Percentiles rank a stretch among this genome's conserved stretches.
phyloP scores from a whole-genome alignment of 306 rosid species.

The Herpetospermum pedunculosum region DNA sequence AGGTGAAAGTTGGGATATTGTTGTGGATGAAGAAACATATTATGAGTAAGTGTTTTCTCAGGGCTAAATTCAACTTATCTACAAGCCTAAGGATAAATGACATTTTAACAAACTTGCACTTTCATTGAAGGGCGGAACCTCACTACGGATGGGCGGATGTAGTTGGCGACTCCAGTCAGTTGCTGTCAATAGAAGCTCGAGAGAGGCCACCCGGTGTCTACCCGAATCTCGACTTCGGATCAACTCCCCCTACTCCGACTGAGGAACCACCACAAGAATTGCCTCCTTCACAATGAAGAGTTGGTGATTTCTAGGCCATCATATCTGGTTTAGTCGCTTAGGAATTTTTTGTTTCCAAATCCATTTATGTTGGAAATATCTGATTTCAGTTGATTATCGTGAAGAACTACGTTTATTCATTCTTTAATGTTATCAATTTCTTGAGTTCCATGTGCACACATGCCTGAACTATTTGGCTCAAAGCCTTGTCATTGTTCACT shows the following conservation, averaged over 20 bases:
- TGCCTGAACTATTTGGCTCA: not conserved
- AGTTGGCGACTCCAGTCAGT: slow-evolving; percentile 78
- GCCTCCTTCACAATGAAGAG: slow-evolving; percentile 39
- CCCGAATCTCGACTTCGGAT: slow-evolving; percentile 58
- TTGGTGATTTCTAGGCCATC: not conserved
- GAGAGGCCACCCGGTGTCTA: slow-evolving; percentile 81
- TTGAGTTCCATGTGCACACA: slow-evolving; percentile 3
- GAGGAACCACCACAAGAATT: slow-evolving; percentile 35
- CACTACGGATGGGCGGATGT: slow-evolving; percentile 98
- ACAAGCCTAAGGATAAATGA: not conserved
- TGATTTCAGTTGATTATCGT: not conserved
- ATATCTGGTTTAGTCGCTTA: not conserved
- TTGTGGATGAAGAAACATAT: slow-evolving; percentile 84
- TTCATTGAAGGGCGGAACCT: slow-evolving; percentile 66
- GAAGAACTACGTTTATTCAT: slow-evolving; percentile 35
- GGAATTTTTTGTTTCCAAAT: slow-evolving; percentile 13
- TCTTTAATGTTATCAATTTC: slow-evolving; percentile 30
- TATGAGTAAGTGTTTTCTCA: slow-evolving; percentile 66
- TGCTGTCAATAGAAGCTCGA: slow-evolving; percentile 68
- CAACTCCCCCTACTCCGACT: slow-evolving; percentile 25
- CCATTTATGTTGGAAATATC: slow-evolving; percentile 6
- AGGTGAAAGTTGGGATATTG: slow-evolving; percentile 94
- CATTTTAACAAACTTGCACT: not conserved
- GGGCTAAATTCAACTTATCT: not conserved
- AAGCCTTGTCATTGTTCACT: not conserved